Conservation (phyloP, 345 rosid species). For the Euphorbia lathyris region DNA sequence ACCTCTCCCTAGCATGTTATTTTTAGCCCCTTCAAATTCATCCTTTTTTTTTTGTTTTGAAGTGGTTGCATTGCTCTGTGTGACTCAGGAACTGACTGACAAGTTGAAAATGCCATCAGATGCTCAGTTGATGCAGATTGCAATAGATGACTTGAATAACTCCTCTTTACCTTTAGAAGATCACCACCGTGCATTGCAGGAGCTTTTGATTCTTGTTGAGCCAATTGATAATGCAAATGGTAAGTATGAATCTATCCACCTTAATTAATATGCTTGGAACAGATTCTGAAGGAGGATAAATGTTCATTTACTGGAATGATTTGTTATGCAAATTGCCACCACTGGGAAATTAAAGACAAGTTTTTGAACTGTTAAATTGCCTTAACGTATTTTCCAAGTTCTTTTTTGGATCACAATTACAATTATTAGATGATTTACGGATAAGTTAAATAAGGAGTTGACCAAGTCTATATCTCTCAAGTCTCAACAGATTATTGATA, state of each 20-base stretch:
- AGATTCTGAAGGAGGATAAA: not conserved
- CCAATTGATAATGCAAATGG: constrained; percentile 96
- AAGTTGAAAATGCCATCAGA: constrained; percentile 83
- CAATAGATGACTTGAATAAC: constrained; percentile 71
- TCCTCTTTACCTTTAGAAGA: constrained; percentile 68
- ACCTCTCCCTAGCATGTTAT: not conserved
- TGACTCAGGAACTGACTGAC: constrained; percentile 70
- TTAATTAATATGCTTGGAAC: not conserved
- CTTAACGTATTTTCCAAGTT: not conserved
- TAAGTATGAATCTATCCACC: constrained; percentile 18
- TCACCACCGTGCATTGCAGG: constrained; percentile 74
- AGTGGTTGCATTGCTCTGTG: not conserved
- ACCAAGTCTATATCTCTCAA: not conserved
- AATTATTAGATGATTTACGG: not conserved
- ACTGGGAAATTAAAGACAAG: not conserved
- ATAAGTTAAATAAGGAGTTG: not conserved
- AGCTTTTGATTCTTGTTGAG: constrained; percentile 81
- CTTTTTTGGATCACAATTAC: too few species aligned
- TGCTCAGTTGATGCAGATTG: constrained; percentile 72
- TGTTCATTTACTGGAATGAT: not conserved
- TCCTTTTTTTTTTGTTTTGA: not conserved
- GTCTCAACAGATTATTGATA: not conserved
- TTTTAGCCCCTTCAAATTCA: not conserved
- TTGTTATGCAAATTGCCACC: not conserved
- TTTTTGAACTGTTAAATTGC: not conserved